These are phyloP conservation scores for Avena atlantica DNA, from an alignment of 176 grass and related monocot genomes.

Conservation along the genomic window DNA sequence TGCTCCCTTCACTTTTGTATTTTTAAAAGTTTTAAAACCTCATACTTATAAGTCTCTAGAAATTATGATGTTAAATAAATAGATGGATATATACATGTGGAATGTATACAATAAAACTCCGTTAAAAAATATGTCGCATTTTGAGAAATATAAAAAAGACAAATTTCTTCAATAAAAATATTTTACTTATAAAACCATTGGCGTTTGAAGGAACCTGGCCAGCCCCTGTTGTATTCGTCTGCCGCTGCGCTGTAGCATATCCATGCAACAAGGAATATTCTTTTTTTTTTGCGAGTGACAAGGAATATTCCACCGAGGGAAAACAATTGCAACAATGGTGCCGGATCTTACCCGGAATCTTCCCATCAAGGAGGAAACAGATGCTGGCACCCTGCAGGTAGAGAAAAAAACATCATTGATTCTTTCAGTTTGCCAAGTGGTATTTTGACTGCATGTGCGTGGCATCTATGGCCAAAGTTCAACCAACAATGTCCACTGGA, in stretches of 20 bases:
- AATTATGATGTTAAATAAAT: too few relatives aligned
- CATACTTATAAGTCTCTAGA: too few relatives aligned
- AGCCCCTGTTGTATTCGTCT: too few relatives aligned
- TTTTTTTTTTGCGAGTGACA: neutral
- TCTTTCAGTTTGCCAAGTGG: neutral
- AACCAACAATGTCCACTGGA: neutral
- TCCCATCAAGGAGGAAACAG: neutral
- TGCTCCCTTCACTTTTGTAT: too few relatives aligned
- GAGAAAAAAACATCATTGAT: neutral
- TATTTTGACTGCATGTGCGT: neutral
- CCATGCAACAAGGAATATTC: slow-evolving; percentile 41
- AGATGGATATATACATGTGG: too few relatives aligned
- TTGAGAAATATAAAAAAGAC: too few relatives aligned
- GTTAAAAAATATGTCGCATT: too few relatives aligned
- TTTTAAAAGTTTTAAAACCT: too few relatives aligned
- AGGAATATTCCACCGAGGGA: slow-evolving; percentile 31
- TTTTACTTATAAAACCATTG: too few relatives aligned
- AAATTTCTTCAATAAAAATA: too few relatives aligned
- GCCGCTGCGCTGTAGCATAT: neutral
- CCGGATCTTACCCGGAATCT: slow-evolving; percentile 7
- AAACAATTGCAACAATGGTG: neutral
- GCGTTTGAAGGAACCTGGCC: too few relatives aligned
- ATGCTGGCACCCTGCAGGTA: neutral
- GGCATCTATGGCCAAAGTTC: neutral
- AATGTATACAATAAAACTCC: too few relatives aligned